Base-by-base conservation (phyloP, 208 protist species). In the Trypanosoma conorhini region DNA sequence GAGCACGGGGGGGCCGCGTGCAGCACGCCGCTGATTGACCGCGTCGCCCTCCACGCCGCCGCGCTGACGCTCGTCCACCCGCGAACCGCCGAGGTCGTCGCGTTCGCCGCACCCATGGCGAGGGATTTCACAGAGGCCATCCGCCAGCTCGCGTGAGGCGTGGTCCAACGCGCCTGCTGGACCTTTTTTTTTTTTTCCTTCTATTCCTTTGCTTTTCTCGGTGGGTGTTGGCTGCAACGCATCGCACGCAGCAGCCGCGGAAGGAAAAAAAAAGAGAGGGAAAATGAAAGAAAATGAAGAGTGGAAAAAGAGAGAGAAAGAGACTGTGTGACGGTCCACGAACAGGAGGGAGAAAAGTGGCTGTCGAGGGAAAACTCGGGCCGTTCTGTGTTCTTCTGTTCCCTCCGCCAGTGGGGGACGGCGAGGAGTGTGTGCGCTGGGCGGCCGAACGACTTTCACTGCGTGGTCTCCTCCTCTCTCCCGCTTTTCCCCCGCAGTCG, bases 1-100 rank as follows among this genome's bases (percentile, higher is more conserved):
- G 86, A 87, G n/a, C 87, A 96, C 57, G 91, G 88, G 8, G 91
- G 91, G 0, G 81, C 86, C 1, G 82, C 78, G 30, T 96, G 88
- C 67, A 74, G 63, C 44, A 73, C 80, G 26, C 76, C 82, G 1
- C 67, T 89, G 30, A 82, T 94, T 30, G 19, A 60, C n/a, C 86
- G 91, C 21, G 80, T 90, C 12, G 91, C 91, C 0, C 72, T 96
- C 19, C 91, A 96, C 67, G 87, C 91, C 24, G 33, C 64, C 21
- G 79, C 72, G 38, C 48, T 96, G 15, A 80, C 77, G 50, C 77
- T 96, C 50, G 74, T 92, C 2, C 91, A 96, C 70, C 91, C 91
- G 0, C 42, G 70, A 8, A 83, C 62, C 1, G 80, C 75, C 0
- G 69, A 84, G 8, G 74, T 76, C 15, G 54, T 91, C 2, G 76